These are phyloP conservation scores for Apiotrichum montevideense DNA, from an alignment of 1,284 basidiomycete species.

Conservation along the genomic window DNA sequence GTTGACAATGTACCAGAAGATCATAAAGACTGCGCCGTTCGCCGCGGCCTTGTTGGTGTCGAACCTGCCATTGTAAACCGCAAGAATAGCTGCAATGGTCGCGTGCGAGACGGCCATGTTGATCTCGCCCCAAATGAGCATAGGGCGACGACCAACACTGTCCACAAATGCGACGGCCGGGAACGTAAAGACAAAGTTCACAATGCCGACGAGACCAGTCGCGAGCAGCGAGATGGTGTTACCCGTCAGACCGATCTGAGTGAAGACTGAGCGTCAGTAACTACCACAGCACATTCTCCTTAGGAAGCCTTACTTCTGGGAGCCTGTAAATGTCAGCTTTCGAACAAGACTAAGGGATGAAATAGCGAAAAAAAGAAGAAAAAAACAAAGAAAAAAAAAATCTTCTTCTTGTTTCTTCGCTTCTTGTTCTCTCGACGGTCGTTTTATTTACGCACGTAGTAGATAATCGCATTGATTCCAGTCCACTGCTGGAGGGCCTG, in stretches of 20 bases:
- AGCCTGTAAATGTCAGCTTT: no score
- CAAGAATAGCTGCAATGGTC: constrained; percentile 52
- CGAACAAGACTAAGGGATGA: no score
- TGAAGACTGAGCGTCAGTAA: constrained; percentile 25
- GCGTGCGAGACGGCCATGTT: constrained; percentile 49
- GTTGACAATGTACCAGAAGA: constrained; percentile 13
- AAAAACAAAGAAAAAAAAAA: no score
- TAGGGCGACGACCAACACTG: constrained; percentile 29
- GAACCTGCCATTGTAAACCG: constrained; percentile 8
- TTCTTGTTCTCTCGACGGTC: not conserved
- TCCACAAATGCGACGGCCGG: constrained; percentile 38
- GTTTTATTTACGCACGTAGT: not conserved
- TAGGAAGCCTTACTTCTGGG: no score
- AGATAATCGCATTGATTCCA: constrained; percentile 15
- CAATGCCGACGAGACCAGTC: constrained; percentile 41
- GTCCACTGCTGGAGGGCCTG: constrained; percentile 23
- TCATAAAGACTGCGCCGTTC: constrained; percentile 1
- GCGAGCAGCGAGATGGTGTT: constrained; percentile 31
- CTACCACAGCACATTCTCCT: not conserved
- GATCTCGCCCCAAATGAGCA: constrained; percentile 17
- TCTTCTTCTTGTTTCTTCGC: no score
- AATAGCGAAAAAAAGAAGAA: no score
- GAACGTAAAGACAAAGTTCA: constrained; percentile 35
- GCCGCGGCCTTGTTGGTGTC: constrained; percentile 2
- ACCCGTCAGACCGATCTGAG: constrained; percentile 24